phyloP scores from a whole-genome alignment of 495 filamentous ascomycete genomes.

The Pseudoneurospora amorphoporcata region DNA sequence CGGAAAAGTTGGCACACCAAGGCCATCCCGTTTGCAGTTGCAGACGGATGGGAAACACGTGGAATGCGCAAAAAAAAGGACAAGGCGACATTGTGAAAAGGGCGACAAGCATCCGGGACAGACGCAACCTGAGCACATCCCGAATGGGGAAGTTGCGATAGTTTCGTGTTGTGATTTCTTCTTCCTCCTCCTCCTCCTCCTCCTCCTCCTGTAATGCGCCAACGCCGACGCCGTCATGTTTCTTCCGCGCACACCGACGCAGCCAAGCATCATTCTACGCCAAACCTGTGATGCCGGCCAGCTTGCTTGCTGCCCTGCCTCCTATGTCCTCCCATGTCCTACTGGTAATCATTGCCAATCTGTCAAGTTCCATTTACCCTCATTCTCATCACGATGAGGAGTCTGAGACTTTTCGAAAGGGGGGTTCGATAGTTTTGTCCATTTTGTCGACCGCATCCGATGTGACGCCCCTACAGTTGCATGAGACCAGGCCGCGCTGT shows the following conservation, averaged over 20 bases:
- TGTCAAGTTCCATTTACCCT: not conserved
- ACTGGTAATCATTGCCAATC: not conserved
- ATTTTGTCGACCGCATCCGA: not conserved
- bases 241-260: not conserved
- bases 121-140: not conserved
- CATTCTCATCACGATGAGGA: not conserved
- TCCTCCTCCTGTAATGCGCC: not conserved
- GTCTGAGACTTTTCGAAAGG: not conserved
- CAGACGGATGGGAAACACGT: not conserved
- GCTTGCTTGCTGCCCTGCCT: not conserved
- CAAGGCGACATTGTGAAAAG: not conserved
- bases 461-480: not conserved
- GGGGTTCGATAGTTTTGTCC: not conserved
- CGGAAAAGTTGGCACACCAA: not conserved
- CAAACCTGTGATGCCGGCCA: not conserved
- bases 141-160: slow-evolving; percentile 3
- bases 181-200: no score
- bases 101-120: not conserved
- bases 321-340: not conserved
- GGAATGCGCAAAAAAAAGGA: not conserved
- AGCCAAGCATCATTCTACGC: not conserved
- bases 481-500: not conserved
- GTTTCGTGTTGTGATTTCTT: not conserved
- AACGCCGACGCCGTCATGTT: not conserved
- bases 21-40: not conserved